Evolutionary conservation across 768 basidiomycete species (phyloP).

Genomic region (Amanita rimosa): DNA sequence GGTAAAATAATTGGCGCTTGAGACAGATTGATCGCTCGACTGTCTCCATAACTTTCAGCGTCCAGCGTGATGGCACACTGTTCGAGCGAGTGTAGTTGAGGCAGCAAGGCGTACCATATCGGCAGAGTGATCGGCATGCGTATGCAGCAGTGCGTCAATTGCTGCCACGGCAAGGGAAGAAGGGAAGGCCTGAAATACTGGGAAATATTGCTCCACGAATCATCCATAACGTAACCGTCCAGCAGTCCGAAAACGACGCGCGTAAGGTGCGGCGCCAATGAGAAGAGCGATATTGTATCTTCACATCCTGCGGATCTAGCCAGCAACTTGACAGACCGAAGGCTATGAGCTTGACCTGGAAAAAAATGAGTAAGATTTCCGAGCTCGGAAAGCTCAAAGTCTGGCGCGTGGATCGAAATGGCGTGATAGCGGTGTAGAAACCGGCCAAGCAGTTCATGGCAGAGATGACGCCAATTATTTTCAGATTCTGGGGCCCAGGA

Average conservation of each 20-base stretch:
- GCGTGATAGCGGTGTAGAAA: neutral
- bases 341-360: neutral
- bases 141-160: neutral
- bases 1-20: neutral
- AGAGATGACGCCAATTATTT: neutral
- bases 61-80: neutral
- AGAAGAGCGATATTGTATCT: neutral
- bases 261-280: neutral
- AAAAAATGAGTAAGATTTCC: neutral
- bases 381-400: neutral
- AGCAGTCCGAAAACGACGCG: neutral
- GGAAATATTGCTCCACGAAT: conserved; percentile 1
- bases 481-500: conserved; percentile 2
- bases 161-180: conserved; percentile 3
- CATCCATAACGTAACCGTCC: conserved; percentile 2
- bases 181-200: neutral
- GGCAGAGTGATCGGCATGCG: neutral
- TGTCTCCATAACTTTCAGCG: neutral
- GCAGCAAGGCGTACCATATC: neutral
- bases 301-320: neutral
- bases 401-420: neutral
- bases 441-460: neutral
- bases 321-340: neutral
- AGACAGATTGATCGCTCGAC: neutral
- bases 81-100: neutral